A percentile compares a stretch with the other conserved stretches of the same genome.
phyloP scores from a whole-genome alignment of 441 rosid genomes.

The Pelargonium cotyledonis region DNA sequence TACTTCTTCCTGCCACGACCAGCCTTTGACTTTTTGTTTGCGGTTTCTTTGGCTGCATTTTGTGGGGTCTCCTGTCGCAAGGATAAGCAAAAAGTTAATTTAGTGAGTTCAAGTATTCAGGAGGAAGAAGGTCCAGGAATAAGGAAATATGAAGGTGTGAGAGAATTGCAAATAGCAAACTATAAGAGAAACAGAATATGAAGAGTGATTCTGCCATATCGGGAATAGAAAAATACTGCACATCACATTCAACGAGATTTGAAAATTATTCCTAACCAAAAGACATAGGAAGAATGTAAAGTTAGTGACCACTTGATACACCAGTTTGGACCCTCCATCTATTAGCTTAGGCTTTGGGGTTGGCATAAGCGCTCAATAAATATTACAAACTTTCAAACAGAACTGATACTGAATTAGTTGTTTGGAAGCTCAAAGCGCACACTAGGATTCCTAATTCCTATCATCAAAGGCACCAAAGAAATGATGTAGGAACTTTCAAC shows the following conservation, averaged over 20 bases:
- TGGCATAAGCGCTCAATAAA: slow-evolving; percentile 2
- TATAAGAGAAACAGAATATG: too few relatives aligned
- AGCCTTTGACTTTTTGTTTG: slow-evolving; percentile 53
- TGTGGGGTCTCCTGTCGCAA: slow-evolving; percentile 42
- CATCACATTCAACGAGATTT: too few relatives aligned
- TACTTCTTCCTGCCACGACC: slow-evolving; percentile 65
- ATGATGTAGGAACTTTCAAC: too few relatives aligned
- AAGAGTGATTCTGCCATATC: too few relatives aligned
- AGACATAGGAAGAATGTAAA: too few relatives aligned
- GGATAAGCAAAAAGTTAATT: background rate
- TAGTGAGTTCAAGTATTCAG: too few relatives aligned
- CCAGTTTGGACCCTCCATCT: background rate
- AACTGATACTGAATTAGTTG: slow-evolving; percentile 35
- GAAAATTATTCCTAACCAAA: too few relatives aligned
- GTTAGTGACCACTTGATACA: too few relatives aligned
- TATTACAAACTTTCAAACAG: slow-evolving; percentile 38
- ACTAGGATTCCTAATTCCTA: slow-evolving; percentile 51
- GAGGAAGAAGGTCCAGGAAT: too few relatives aligned
- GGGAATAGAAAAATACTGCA: too few relatives aligned
- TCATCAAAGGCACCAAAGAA: slow-evolving; percentile 38
- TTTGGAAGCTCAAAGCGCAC: slow-evolving; percentile 43
- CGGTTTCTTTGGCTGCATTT: slow-evolving; percentile 34
- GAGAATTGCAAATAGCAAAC: too few relatives aligned
- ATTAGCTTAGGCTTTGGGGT: slow-evolving; percentile 32
- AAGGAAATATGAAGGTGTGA: too few relatives aligned